These are phyloP conservation scores for Rhodomyrtus psidioides DNA, from an alignment of 441 rosid genomes.

Conservation along the genomic window DNA sequence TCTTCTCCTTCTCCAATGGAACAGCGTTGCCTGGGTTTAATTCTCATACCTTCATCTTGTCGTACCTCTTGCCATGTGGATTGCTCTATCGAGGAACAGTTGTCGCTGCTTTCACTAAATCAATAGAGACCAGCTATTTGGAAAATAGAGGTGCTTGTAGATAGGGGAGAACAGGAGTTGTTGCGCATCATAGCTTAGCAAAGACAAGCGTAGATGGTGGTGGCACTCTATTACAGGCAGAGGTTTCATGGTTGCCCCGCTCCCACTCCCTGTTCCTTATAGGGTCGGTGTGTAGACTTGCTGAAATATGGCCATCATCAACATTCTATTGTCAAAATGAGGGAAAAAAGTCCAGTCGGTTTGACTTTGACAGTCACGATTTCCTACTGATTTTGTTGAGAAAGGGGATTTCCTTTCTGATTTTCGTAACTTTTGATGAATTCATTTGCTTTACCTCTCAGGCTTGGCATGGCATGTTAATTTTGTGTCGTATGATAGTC, in stretches of 20 bases:
- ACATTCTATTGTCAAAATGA: background rate
- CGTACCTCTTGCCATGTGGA: slow-evolving; percentile 76
- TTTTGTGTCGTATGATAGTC: background rate
- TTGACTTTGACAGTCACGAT: background rate
- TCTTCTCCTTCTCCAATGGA: slow-evolving; percentile 78
- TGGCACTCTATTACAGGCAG: background rate
- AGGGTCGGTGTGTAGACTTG: background rate
- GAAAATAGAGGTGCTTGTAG: background rate
- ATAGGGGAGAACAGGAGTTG: background rate
- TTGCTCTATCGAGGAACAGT: slow-evolving; percentile 69
- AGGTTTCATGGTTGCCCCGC: background rate
- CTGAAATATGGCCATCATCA: background rate
- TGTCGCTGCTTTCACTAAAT: slow-evolving; percentile 45
- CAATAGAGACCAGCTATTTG: background rate
- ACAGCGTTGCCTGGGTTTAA: slow-evolving; percentile 79
- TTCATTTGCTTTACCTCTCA: background rate
- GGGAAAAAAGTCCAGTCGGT: background rate
- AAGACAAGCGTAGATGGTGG: background rate
- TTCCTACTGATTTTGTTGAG: background rate
- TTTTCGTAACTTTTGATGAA: background rate
- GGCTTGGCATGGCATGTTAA: background rate
- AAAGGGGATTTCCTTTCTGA: background rate
- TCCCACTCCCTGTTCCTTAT: background rate
- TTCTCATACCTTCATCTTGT: slow-evolving; percentile 68
- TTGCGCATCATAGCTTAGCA: background rate